phyloP scores from a whole-genome alignment of 176 grass and related monocot species.

The Carex myosuroides region DNA sequence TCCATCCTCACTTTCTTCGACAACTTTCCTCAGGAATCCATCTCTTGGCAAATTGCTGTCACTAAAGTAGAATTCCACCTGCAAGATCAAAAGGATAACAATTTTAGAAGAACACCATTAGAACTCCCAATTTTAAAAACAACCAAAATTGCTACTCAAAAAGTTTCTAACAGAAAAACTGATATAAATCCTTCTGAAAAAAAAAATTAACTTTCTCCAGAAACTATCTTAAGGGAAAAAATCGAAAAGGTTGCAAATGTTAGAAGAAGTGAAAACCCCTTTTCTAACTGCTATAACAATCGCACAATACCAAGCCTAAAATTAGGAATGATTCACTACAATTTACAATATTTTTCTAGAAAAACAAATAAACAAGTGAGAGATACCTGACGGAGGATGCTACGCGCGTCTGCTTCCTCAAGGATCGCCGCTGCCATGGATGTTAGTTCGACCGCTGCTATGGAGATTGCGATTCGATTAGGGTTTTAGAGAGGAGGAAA shows the following conservation, averaged over 20 bases:
- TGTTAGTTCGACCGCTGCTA: too few relatives aligned
- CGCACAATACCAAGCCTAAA: background rate
- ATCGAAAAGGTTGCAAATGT: background rate
- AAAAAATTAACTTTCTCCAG: background rate
- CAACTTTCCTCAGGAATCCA: conserved; percentile 43
- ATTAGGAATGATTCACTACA: background rate
- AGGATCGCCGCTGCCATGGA: too few relatives aligned
- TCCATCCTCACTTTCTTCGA: conserved; percentile 68
- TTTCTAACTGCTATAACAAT: background rate
- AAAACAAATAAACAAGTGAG: too few relatives aligned
- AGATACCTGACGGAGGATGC: too few relatives aligned
- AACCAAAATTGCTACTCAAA: background rate
- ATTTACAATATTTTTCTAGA: too few relatives aligned
- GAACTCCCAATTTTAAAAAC: too few relatives aligned
- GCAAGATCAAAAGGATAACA: background rate
- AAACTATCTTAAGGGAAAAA: background rate
- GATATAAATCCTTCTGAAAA: background rate
- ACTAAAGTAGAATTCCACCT: conserved; percentile 98
- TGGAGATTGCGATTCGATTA: too few relatives aligned
- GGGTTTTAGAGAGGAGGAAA: too few relatives aligned
- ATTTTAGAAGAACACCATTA: background rate
- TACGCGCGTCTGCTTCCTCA: too few relatives aligned
- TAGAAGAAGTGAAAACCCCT: background rate
- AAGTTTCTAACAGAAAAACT: background rate
- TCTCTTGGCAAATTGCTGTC: conserved; percentile 90